Evolutionary conservation across 2,329 filamentous ascomycete species (phyloP).

Genomic region (Aurifilum marmelostoma): DNA sequence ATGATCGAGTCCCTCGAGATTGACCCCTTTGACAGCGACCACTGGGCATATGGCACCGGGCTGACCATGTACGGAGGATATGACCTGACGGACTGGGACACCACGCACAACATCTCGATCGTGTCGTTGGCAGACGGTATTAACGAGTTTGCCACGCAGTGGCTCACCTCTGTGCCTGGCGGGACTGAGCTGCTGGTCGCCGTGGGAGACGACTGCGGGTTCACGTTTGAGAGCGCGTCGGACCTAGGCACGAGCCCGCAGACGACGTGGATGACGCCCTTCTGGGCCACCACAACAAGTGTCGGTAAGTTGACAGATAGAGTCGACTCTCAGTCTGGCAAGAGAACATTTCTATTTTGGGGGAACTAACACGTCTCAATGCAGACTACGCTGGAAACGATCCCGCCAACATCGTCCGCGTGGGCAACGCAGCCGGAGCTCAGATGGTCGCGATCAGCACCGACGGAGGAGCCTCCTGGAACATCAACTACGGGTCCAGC

Average conservation of each 20-base stretch:
- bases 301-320: conserved; percentile 45
- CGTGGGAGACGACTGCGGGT: conserved; percentile 56
- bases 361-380: background rate
- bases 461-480: conserved; percentile 57
- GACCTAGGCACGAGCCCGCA: conserved; percentile 47
- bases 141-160: conserved; percentile 56
- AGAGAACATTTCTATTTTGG: too few species aligned
- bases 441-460: conserved; percentile 52
- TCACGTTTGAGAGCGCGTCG: conserved; percentile 46
- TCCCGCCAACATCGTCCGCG: conserved; percentile 50
- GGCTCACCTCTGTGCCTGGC: conserved; percentile 51
- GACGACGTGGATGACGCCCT: conserved; percentile 50
- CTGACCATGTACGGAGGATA: conserved; percentile 46
- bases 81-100: conserved; percentile 60
- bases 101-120: conserved; percentile 51
- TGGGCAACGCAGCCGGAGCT: conserved; percentile 49
- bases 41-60: conserved; percentile 65
- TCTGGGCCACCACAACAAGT: conserved; percentile 48
- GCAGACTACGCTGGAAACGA: conserved; percentile 52
- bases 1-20: conserved; percentile 64
- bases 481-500: conserved; percentile 49
- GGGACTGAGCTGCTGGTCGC: conserved; percentile 56
- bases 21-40: conserved; percentile 60
- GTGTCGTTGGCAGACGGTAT: conserved; percentile 57
- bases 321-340: too few species aligned